These are phyloP conservation scores for Symbiodinium natans DNA, from an alignment of 73 alveolate genomes.

Conservation along the genomic window DNA sequence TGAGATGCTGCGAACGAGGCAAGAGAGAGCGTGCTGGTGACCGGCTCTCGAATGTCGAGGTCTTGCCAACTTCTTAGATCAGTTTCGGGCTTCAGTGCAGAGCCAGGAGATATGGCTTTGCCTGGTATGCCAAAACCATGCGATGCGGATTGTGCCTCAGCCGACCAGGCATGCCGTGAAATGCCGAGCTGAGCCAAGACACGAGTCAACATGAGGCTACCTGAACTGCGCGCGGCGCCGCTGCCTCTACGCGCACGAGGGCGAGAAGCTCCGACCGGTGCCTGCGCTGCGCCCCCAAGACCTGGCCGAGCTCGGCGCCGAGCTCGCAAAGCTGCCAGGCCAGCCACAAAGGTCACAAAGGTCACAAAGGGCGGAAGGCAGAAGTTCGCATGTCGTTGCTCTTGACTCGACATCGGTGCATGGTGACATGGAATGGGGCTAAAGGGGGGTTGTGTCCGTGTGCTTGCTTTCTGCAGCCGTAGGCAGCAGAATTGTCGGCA, in stretches of 20 bases:
- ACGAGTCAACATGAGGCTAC: neutral
- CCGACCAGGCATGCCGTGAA: too few species aligned
- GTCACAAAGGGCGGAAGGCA: neutral
- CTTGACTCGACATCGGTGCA: too few species aligned
- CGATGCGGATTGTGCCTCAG: neutral
- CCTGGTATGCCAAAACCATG: neutral
- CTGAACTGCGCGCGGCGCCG: neutral
- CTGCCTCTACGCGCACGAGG: neutral
- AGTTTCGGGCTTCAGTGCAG: neutral
- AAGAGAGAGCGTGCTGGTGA: too few species aligned
- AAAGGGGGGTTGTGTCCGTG: neutral
- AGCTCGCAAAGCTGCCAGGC: neutral
- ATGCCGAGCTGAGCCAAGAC: too few species aligned
- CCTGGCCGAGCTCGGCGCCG: neutral
- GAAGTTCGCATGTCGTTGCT: neutral
- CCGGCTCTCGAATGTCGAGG: too few species aligned
- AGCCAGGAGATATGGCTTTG: neutral
- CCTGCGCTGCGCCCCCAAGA: neutral
- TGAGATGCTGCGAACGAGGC: slow-evolving; percentile 9
- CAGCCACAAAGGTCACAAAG: neutral
- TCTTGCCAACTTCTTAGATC: too few species aligned
- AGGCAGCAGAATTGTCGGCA: slow-evolving; percentile 1
- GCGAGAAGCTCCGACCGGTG: neutral
- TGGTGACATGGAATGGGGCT: too few species aligned
- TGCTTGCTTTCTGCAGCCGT: neutral